Percentiles rank a stretch among this genome's conserved stretches.
phyloP scores from a whole-genome alignment of 441 rosid species.

The Mallotus repandus region DNA sequence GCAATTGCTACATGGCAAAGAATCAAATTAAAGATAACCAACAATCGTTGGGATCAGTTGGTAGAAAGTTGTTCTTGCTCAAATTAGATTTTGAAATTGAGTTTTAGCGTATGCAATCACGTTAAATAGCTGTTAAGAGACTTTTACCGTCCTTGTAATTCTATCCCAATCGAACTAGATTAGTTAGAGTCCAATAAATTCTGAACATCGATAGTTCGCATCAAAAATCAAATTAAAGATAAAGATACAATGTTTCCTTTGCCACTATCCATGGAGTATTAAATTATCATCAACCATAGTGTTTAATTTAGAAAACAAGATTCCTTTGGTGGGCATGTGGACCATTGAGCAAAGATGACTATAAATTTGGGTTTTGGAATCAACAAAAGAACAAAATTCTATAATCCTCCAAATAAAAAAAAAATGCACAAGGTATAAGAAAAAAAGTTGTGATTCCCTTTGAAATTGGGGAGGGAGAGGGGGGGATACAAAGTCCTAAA shows the following conservation, averaged over 20 bases:
- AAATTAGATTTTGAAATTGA: no score
- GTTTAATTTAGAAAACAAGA: not conserved
- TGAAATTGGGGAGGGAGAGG: conserved; percentile 9
- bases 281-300: not conserved
- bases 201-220: no score
- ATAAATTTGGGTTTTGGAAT: conserved; percentile 29
- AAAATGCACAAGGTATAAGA: not conserved
- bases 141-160: no score
- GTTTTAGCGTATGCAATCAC: no score
- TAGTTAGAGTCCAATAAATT: no score
- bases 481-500: not conserved
- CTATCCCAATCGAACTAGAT: no score
- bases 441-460: conserved; percentile 27
- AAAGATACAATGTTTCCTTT: not conserved
- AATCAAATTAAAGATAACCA: not conserved
- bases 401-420: conserved; percentile 13
- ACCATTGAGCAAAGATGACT: conserved; percentile 12
- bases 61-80: no score
- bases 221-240: not conserved
- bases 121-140: no score
- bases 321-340: conserved; percentile 24
- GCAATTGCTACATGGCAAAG: not conserved
- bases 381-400: conserved; percentile 13
- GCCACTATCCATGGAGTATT: not conserved
- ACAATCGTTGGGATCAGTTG: no score